Conservation (phyloP, 75 land plant genomes). For the Larix kaempferi region DNA sequence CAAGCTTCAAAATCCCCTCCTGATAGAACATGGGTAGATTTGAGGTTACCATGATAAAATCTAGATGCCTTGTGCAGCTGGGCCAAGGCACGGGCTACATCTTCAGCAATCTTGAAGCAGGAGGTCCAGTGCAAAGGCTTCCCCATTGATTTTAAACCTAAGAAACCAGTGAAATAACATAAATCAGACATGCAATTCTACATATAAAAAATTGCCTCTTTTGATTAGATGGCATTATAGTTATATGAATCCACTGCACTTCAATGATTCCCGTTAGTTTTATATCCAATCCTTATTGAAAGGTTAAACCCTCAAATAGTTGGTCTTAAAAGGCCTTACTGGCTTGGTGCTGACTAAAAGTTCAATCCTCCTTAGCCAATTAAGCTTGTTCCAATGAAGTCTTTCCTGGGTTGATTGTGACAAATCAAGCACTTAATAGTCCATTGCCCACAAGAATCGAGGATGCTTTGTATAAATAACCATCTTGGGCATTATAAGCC, state of each 20-base stretch:
- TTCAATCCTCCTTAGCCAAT: no score
- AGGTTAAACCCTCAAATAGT: not conserved
- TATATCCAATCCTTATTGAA: not conserved
- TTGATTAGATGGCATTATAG: not conserved
- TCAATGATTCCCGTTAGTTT: not conserved
- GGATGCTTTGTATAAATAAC: no score
- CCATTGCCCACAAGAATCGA: no score
- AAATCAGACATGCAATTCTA: not conserved
- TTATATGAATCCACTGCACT: not conserved
- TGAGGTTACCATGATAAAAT: constrained; percentile 65
- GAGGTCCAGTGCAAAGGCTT: constrained; percentile 90
- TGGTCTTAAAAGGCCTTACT: not conserved
- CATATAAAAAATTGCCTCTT: not conserved
- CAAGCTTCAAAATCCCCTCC: constrained; percentile 67
- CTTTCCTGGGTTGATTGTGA: no score
- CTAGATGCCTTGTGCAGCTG: constrained; percentile 62
- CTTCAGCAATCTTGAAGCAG: constrained; percentile 79
- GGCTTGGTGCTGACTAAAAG: not conserved
- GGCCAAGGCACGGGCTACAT: constrained; percentile 67
- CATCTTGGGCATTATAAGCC: no score
- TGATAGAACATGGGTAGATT: constrained; percentile 68
- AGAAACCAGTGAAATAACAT: constrained; percentile 28
- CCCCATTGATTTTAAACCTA: constrained; percentile 39
- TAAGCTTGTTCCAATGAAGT: no score
- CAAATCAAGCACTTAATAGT: no score